Evolutionary conservation across 106 monocot genomes (phyloP).

Genomic region (Acanthochlamys bracteata): DNA sequence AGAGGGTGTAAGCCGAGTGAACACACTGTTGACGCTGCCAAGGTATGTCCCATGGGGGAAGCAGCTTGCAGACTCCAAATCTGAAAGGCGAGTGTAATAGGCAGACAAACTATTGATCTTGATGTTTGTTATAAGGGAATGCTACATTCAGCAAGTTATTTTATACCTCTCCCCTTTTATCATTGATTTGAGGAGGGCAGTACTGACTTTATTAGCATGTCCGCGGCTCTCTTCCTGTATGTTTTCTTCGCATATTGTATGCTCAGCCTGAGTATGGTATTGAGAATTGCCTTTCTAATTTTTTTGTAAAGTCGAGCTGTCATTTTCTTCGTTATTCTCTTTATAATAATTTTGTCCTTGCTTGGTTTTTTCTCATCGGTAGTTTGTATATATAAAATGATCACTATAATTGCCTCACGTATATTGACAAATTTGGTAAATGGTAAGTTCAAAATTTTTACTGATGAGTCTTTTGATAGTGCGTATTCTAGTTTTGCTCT

Average conservation of each 20-base stretch:
- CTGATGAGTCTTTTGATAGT: too few species aligned
- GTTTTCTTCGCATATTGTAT: neutral
- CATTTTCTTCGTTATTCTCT: too few species aligned
- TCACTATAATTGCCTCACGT: too few species aligned
- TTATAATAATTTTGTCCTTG: too few species aligned
- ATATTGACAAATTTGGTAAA: too few species aligned
- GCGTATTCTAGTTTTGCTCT: too few species aligned
- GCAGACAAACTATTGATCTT: neutral
- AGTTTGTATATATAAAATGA: too few species aligned
- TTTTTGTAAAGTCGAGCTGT: too few species aligned
- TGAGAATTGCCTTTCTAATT: too few species aligned
- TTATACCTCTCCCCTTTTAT: slow-evolving; percentile 3
- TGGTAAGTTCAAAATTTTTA: too few species aligned
- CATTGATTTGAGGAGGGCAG: neutral
- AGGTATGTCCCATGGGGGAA: slow-evolving; percentile 17
- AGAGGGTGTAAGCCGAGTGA: slow-evolving; percentile 39
- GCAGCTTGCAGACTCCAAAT: slow-evolving; percentile 4
- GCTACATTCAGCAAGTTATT: neutral
- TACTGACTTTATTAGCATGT: slow-evolving; percentile 30
- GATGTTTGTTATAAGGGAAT: neutral
- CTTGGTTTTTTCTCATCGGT: too few species aligned
- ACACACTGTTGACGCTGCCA: slow-evolving; percentile 44
- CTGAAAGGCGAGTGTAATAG: slow-evolving; percentile 7
- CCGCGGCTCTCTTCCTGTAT: slow-evolving; percentile 12
- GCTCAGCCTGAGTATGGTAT: neutral